A percentile compares a stretch with the other conserved stretches of the same genome.
Conservation (phyloP, 2,329 filamentous ascomycete species). For the Aspergillus aculeatus region DNA sequence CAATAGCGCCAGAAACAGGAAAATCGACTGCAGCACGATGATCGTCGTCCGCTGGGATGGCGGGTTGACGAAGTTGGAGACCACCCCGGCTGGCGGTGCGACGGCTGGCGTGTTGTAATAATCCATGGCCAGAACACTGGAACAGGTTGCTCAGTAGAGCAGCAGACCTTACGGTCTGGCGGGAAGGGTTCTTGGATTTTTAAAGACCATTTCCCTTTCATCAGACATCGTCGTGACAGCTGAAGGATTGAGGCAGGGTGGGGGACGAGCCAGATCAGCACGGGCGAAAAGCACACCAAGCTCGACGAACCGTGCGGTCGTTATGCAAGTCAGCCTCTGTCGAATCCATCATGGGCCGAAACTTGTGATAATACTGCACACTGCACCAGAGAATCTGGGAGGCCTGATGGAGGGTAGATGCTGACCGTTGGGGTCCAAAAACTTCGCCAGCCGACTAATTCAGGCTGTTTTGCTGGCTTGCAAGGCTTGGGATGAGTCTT, state of each 20-base stretch:
- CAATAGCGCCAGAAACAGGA: not conserved
- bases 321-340: not conserved
- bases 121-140: not conserved
- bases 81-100: not conserved
- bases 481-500: not conserved
- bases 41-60: not conserved
- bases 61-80: not conserved
- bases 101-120: not conserved
- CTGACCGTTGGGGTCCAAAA: not conserved
- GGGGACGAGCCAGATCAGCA: not conserved
- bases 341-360: too few species aligned
- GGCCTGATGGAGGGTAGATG: not conserved
- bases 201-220: not conserved
- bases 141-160: not conserved
- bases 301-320: not conserved
- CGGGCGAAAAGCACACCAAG: not conserved
- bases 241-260: too few species aligned
- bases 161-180: not conserved
- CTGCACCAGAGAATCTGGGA: not conserved
- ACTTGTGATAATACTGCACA: too few species aligned
- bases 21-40: not conserved
- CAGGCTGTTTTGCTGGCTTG: not conserved
- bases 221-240: too few species aligned
- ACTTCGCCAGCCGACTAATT: not conserved
- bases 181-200: not conserved